These are phyloP conservation scores for Thelephora terrestris DNA, from an alignment of 1,284 basidiomycete genomes.

Conservation along the genomic window DNA sequence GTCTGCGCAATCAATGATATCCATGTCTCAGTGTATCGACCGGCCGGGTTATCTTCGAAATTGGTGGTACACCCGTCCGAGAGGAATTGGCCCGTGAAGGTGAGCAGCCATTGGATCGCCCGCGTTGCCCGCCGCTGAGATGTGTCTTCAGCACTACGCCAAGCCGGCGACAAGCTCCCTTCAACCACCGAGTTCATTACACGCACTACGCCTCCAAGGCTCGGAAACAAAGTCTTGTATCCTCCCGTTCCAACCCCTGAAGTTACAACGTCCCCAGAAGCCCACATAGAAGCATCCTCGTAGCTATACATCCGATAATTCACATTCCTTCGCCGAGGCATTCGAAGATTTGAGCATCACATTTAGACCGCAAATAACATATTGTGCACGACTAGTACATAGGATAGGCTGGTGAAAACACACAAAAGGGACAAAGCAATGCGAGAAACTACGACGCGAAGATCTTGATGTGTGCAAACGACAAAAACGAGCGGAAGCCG, in stretches of 20 bases:
- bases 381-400: too few relatives aligned
- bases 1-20: constrained; percentile 2
- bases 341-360: too few relatives aligned
- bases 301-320: too few relatives aligned
- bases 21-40: constrained; percentile 58
- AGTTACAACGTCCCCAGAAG: background rate
- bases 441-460: too few relatives aligned
- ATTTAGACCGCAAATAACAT: too few relatives aligned
- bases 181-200: constrained; percentile 86
- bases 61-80: constrained; percentile 85
- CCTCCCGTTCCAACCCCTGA: constrained; percentile 16
- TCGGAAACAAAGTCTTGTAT: constrained; percentile 61
- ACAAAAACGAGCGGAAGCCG: too few relatives aligned
- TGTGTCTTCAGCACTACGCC: constrained; percentile 60
- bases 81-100: constrained; percentile 92
- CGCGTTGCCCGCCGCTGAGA: constrained; percentile 1
- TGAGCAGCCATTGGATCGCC: constrained; percentile 26
- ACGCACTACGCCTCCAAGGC: constrained; percentile 58
- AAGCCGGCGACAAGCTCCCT: constrained; percentile 87
- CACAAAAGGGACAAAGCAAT: too few relatives aligned
- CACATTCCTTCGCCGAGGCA: background rate
- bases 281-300: too few relatives aligned
- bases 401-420: too few relatives aligned
- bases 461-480: too few relatives aligned
- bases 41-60: constrained; percentile 92